A percentile compares a stretch with the other conserved stretches of the same genome.
These are phyloP conservation scores for Ceriops zippeliana DNA, from an alignment of 345 rosid species.

Conservation along the genomic window DNA sequence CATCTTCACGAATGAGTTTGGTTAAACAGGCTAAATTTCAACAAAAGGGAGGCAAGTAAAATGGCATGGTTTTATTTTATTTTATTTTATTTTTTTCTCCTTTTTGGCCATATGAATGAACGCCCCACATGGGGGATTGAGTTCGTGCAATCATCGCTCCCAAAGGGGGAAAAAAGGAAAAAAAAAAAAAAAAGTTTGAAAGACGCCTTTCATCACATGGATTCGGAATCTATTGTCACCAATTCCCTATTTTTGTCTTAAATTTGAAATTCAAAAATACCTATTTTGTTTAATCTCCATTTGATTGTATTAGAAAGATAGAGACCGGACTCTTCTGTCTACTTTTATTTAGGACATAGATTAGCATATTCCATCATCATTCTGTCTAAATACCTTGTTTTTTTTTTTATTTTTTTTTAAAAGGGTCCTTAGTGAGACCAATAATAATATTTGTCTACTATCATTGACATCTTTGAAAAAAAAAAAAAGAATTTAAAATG, in stretches of 20 bases:
- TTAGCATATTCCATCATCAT: slow-evolving; percentile 15
- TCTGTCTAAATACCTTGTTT: not conserved
- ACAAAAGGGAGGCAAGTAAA: too few species aligned
- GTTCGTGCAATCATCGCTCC: slow-evolving; percentile 38
- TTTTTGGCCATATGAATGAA: too few species aligned
- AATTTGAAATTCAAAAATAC: not conserved
- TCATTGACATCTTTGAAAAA: too few species aligned
- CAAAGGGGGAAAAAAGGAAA: not conserved
- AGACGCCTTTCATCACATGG: slow-evolving; percentile 32
- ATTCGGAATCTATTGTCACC: slow-evolving; percentile 21
- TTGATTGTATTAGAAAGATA: not conserved
- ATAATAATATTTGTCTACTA: too few species aligned
- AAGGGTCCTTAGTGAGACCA: slow-evolving; percentile 1
- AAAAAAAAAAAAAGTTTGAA: slow-evolving; percentile 11
- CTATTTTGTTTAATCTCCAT: not conserved
- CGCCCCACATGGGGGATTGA: slow-evolving; percentile 38
- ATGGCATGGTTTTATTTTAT: too few species aligned
- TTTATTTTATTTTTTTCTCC: too few species aligned
- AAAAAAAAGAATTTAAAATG: not conserved
- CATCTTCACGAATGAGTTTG: too few species aligned
- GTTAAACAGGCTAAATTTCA: too few species aligned
- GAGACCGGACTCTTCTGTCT: not conserved
- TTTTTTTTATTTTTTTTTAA: not conserved
- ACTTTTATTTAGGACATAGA: not conserved
- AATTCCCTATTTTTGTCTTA: not conserved